phyloP scores from a whole-genome alignment of 352 stramenopile species.

The Pythium guiyangense region DNA sequence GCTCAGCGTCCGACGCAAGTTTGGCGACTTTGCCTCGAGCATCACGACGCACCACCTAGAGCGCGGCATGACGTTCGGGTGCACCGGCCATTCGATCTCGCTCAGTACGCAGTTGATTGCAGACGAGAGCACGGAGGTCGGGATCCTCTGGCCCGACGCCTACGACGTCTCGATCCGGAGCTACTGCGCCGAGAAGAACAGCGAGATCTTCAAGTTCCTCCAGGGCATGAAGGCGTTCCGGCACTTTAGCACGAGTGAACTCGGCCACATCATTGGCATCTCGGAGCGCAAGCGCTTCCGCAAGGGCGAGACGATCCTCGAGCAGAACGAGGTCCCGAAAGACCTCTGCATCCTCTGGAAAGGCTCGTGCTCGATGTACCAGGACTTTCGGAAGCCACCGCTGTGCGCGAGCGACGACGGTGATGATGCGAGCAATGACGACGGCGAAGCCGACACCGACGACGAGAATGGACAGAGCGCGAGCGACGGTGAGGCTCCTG shows the following conservation, averaged over 20 bases:
- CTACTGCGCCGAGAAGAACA: constrained; percentile 59
- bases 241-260: constrained; percentile 51
- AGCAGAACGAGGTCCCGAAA: constrained; percentile 53
- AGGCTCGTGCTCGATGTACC: constrained; percentile 56
- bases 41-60: constrained; percentile 70
- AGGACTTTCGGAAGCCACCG: constrained; percentile 56
- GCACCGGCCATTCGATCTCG: constrained; percentile 44
- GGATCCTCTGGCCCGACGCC: constrained; percentile 54
- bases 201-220: constrained; percentile 61
- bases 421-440: constrained; percentile 6
- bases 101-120: constrained; percentile 47
- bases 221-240: constrained; percentile 63
- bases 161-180: constrained; percentile 49
- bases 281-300: constrained; percentile 64
- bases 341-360: constrained; percentile 58
- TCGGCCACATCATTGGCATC: constrained; percentile 70
- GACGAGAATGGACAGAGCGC: constrained; percentile 6
- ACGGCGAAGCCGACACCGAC: constrained; percentile 11
- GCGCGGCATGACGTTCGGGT: constrained; percentile 51
- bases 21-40: constrained; percentile 51
- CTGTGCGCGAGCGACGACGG: constrained; percentile 21
- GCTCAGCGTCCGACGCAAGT: constrained; percentile 50
- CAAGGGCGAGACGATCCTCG: constrained; percentile 58
- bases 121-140: constrained; percentile 61
- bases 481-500: not conserved